Evolutionary conservation across 1,139 yeast genomes (phyloP).

Genomic region (Tardiomyces digboiensis): DNA sequence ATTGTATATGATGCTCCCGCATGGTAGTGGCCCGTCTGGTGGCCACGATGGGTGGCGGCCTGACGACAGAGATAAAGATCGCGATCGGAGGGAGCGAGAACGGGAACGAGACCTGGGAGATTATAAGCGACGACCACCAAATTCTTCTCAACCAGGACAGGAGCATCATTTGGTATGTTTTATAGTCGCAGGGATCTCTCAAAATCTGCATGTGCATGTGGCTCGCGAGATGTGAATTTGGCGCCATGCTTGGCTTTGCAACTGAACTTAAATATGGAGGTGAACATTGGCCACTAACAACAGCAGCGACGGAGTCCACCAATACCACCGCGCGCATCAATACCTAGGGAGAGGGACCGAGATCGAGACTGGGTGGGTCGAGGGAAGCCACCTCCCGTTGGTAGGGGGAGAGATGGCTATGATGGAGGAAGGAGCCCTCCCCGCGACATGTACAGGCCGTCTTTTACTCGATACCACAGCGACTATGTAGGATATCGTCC

Average conservation of each 20-base stretch:
- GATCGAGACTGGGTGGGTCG: conserved; percentile 11
- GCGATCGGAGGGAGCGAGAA: conserved; percentile 22
- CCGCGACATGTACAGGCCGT: conserved; percentile 1
- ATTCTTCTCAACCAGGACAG: background rate
- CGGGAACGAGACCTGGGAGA: too few relatives aligned
- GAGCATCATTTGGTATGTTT: background rate
- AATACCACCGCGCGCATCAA: background rate
- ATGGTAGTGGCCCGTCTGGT: background rate
- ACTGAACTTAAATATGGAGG: too few relatives aligned
- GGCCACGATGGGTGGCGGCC: background rate
- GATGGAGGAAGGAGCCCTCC: conserved; percentile 7
- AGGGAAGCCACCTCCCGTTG: conserved; percentile 1
- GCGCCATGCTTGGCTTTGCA: too few relatives aligned
- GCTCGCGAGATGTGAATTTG: too few relatives aligned
- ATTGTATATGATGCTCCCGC: conserved; percentile 1
- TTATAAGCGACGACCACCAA: conserved; percentile 1
- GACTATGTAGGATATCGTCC: conserved; percentile 1
- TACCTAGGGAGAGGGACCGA: conserved; percentile 11
- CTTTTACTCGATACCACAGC: background rate
- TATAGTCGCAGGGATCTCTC: too few relatives aligned
- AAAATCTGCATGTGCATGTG: too few relatives aligned
- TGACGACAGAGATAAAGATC: conserved; percentile 20
- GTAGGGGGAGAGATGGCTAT: background rate
- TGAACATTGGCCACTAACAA: too few relatives aligned
- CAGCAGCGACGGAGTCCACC: conserved; percentile 4